phyloP scores from a whole-genome alignment of 2,329 filamentous ascomycete genomes.

The Chaetomium strumarium region DNA sequence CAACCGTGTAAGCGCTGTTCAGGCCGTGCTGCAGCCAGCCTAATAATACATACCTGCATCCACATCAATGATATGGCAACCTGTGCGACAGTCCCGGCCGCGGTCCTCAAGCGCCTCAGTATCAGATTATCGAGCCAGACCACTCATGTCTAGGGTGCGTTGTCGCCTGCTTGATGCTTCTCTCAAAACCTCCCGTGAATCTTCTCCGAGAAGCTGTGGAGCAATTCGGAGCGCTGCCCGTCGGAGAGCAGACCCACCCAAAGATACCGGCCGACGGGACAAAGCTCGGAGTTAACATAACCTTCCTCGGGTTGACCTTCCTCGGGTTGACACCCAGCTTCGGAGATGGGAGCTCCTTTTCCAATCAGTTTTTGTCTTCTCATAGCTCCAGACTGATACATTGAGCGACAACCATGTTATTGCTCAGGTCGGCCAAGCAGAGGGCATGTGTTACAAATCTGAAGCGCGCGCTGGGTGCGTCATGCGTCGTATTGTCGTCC shows the following conservation, averaged over 20 bases:
- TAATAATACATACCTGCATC: too few species aligned
- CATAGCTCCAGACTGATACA: background rate
- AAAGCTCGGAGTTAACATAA: background rate
- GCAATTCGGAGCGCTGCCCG: constrained; percentile 8
- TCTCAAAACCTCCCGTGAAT: too few species aligned
- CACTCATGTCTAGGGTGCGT: too few species aligned
- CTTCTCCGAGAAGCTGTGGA: background rate
- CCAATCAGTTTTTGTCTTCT: background rate
- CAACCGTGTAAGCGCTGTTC: constrained; percentile 4
- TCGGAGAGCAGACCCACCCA: background rate
- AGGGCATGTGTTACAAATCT: background rate
- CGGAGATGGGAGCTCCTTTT: background rate
- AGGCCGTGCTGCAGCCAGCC: background rate
- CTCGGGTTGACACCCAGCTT: too few species aligned
- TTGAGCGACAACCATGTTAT: background rate
- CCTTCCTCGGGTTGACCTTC: background rate
- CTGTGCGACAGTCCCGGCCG: too few species aligned
- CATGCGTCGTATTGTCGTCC: background rate
- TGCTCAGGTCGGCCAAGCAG: background rate
- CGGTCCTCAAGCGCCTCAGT: background rate
- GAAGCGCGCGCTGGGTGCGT: background rate
- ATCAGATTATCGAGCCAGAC: too few species aligned
- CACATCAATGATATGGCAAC: background rate
- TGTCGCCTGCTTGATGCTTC: too few species aligned
- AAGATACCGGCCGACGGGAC: background rate